These are phyloP conservation scores for Pueraria montana DNA, from an alignment of 306 rosid species.

Conservation along the genomic window DNA sequence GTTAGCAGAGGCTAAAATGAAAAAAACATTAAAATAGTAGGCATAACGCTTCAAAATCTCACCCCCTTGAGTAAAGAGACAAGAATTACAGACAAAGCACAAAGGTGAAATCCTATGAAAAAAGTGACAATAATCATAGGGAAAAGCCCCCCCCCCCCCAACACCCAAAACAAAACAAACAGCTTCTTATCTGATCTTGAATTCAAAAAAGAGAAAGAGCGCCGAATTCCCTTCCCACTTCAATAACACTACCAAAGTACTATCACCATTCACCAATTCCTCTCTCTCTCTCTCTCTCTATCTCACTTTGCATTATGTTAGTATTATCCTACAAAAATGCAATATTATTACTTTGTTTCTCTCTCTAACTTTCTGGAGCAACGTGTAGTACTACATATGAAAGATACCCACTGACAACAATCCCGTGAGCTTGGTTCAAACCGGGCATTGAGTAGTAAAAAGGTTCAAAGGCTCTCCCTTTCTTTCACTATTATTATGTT, in stretches of 20 bases:
- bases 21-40: conserved; percentile 5
- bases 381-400: conserved; percentile 67
- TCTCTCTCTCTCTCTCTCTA: background rate
- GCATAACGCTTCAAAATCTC: conserved; percentile 45
- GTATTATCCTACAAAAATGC: background rate
- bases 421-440: conserved; percentile 68
- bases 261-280: background rate
- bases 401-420: conserved; percentile 72
- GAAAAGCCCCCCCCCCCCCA: background rate
- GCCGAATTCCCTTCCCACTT: conserved; percentile 55
- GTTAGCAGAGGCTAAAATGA: conserved; percentile 58
- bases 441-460: conserved; percentile 44
- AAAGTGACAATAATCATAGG: conserved; percentile 50
- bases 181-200: conserved; percentile 55
- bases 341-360: conserved; percentile 2
- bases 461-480: background rate
- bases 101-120: conserved; percentile 51
- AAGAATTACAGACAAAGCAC: conserved; percentile 63
- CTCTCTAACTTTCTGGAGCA: conserved; percentile 72
- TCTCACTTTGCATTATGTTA: background rate
- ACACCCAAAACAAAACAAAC: conserved; percentile 21
- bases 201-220: conserved; percentile 67
- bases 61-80: conserved; percentile 50
- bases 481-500: background rate
- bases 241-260: conserved; percentile 30